Evolutionary conservation across 169 alveolate species (phyloP).

Genomic region (Plasmodium sp.): DNA sequence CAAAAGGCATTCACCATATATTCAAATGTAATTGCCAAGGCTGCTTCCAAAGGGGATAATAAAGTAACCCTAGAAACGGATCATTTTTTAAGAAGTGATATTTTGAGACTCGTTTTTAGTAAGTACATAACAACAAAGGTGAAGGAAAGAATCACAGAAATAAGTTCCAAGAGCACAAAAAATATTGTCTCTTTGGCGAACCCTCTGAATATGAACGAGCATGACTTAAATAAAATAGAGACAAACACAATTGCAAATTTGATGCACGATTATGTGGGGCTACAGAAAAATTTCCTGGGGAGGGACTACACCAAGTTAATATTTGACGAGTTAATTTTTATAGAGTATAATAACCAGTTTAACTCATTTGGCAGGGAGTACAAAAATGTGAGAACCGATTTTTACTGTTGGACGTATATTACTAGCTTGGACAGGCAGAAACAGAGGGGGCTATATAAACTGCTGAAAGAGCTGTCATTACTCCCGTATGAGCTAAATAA

Average conservation of each 20-base stretch:
- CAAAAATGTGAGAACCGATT: conserved; percentile 62
- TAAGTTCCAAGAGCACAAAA: conserved; percentile 62
- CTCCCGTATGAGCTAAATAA: conserved; percentile 73
- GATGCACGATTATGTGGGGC: conserved; percentile 54
- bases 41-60: conserved; percentile 25
- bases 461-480: conserved; percentile 57
- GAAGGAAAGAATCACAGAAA: conserved; percentile 33
- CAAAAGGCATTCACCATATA: conserved; percentile 57
- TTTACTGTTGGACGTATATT: conserved; percentile 73
- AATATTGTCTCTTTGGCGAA: conserved; percentile 62
- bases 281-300: conserved; percentile 62
- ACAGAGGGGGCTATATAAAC: conserved; percentile 67
- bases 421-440: conserved; percentile 68
- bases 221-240: conserved; percentile 50
- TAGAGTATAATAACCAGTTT: conserved; percentile 74
- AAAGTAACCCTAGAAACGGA: conserved; percentile 41
- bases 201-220: conserved; percentile 60
- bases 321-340: conserved; percentile 51
- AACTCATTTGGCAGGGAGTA: conserved; percentile 64
- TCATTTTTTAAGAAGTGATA: conserved; percentile 70
- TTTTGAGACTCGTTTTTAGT: conserved; percentile 36
- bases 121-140: conserved; percentile 39
- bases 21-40: conserved; percentile 48
- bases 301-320: conserved; percentile 36
- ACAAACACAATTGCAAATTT: conserved; percentile 59